phyloP scores from a whole-genome alignment of 345 rosid species.

The Sonneratia alba region DNA sequence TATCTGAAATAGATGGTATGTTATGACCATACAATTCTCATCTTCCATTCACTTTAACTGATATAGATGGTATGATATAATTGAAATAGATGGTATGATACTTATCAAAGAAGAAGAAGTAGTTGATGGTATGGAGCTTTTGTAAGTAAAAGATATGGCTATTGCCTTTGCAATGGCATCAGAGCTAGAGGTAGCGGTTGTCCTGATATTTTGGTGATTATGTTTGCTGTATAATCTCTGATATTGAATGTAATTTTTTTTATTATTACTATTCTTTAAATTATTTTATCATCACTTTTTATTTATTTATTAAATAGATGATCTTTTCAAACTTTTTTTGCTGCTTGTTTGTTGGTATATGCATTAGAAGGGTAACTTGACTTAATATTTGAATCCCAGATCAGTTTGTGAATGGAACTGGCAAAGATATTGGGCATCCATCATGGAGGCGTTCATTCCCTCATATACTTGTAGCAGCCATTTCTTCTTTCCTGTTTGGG shows the following conservation, averaged over 20 bases:
- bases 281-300: not conserved
- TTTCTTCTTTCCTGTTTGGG: constrained; percentile 73
- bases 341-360: not conserved
- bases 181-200: not conserved
- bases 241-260: not conserved
- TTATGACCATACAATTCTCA: too few species aligned
- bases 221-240: not conserved
- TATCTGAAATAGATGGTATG: not conserved
- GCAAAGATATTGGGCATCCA: constrained; percentile 58
- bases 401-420: constrained; percentile 30
- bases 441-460: constrained; percentile 75
- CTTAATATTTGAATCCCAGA: constrained; percentile 4
- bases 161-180: not conserved
- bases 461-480: constrained; percentile 64
- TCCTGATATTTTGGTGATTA: not conserved
- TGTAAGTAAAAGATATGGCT: not conserved
- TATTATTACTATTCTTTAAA: not conserved
- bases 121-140: not conserved
- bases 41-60: not conserved
- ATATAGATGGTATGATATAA: not conserved
- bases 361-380: not conserved
- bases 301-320: not conserved
- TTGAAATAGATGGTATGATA: too few species aligned
- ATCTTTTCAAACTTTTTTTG: not conserved
- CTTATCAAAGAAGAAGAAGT: too few species aligned